phyloP scores from a whole-genome alignment of 352 stramenopile genomes.

The Achlya hypogyna region DNA sequence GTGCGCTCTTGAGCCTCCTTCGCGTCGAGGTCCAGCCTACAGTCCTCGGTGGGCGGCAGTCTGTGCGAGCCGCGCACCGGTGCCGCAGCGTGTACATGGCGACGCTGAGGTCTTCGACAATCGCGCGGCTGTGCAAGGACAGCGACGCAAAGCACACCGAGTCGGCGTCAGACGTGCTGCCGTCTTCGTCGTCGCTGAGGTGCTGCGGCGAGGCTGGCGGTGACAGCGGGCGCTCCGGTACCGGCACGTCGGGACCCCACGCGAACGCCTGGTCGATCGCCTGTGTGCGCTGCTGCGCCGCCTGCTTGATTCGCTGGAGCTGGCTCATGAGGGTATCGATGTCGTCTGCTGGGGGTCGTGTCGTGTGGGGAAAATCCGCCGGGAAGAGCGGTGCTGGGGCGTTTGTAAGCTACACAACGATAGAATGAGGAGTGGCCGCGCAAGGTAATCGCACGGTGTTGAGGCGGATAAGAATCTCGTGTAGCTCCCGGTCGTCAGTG shows the following conservation, averaged over 20 bases:
- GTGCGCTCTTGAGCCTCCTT: conserved; percentile 7
- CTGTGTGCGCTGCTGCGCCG: background rate
- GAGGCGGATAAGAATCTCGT: background rate
- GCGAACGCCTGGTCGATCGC: conserved; percentile 3
- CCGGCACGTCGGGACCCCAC: background rate
- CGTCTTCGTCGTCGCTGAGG: background rate
- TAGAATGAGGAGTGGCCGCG: too few species aligned
- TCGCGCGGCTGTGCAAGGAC: background rate
- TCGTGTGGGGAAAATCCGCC: background rate
- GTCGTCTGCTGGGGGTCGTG: background rate
- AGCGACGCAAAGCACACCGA: background rate
- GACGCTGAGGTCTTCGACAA: conserved; percentile 19
- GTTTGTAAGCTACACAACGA: background rate
- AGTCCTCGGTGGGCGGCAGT: background rate
- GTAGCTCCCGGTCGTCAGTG: background rate
- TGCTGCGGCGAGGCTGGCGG: background rate
- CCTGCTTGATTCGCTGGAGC: background rate
- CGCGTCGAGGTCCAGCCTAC: conserved; percentile 10
- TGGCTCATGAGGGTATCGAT: background rate
- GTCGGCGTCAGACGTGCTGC: background rate
- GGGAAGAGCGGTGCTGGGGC: background rate
- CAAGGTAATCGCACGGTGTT: background rate
- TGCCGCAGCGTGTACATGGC: conserved; percentile 19
- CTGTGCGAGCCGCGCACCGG: background rate
- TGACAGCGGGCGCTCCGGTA: background rate